Evolutionary conservation across 106 monocot genomes (phyloP).

Genomic region (Acanthochlamys bracteata): DNA sequence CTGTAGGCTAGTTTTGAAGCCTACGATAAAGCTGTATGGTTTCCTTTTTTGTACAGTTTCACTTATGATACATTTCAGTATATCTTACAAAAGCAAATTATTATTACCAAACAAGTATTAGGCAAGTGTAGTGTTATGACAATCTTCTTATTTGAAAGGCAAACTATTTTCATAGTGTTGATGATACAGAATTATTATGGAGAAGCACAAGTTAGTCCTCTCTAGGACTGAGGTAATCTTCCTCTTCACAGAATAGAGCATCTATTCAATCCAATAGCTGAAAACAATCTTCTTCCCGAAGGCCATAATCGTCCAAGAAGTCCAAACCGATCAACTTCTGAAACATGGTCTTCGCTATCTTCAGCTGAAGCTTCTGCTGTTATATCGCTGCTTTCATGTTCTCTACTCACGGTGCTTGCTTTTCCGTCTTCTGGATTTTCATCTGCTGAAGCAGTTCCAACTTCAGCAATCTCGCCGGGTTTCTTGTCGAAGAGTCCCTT

Average conservation of each 20-base stretch:
- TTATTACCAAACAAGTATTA: too few species aligned
- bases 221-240: background rate
- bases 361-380: background rate
- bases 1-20: too few species aligned
- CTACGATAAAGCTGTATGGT: too few species aligned
- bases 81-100: too few species aligned
- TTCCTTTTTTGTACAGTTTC: too few species aligned
- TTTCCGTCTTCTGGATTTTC: background rate
- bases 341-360: conserved; percentile 1
- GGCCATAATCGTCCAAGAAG: conserved; percentile 64
- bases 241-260: conserved; percentile 35
- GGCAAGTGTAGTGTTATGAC: too few species aligned
- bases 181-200: background rate
- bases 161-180: too few species aligned
- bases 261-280: conserved; percentile 50
- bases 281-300: conserved; percentile 40
- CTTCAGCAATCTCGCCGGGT: conserved; percentile 83
- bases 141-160: too few species aligned
- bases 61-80: too few species aligned
- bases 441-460: conserved; percentile 22
- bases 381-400: background rate
- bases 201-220: background rate
- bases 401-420: background rate
- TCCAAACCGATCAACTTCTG: conserved; percentile 30
- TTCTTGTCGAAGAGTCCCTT: conserved; percentile 96